phyloP scores from a whole-genome alignment of 306 rosid species.

The Pterocarpus macrocarpus region DNA sequence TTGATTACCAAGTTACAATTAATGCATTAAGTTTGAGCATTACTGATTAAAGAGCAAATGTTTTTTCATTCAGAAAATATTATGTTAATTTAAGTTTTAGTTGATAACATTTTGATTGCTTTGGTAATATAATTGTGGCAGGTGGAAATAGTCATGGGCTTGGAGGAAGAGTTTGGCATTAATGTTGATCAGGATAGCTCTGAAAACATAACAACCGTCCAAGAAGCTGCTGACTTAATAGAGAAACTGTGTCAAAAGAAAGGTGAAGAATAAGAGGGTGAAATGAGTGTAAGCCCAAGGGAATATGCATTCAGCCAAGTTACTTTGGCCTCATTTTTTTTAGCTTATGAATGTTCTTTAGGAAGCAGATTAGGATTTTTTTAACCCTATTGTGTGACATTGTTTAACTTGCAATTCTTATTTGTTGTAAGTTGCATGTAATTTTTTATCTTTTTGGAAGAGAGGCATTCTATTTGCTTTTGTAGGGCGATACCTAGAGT shows the following conservation, averaged over 20 bases:
- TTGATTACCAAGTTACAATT: too few relatives aligned
- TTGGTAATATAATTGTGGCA: slow-evolving; percentile 19
- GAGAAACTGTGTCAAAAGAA: slow-evolving; percentile 58
- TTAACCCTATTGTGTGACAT: background rate
- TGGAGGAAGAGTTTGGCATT: slow-evolving; percentile 61
- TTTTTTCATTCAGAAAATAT: too few relatives aligned
- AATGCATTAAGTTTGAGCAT: too few relatives aligned
- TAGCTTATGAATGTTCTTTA: background rate
- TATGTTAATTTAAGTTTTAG: too few relatives aligned
- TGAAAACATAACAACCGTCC: slow-evolving; percentile 59
- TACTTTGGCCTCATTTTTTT: background rate
- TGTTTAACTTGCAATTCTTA: background rate
- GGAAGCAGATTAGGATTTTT: background rate
- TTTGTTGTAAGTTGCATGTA: background rate
- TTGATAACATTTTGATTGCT: background rate
- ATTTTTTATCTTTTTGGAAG: background rate
- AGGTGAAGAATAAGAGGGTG: background rate
- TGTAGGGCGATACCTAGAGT: background rate
- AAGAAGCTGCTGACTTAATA: slow-evolving; percentile 66
- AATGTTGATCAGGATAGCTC: slow-evolving; percentile 55
- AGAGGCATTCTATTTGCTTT: slow-evolving; percentile 2
- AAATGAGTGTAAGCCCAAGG: background rate
- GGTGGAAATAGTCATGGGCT: slow-evolving; percentile 71
- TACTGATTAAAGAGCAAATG: too few relatives aligned
- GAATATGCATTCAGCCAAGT: background rate